A percentile compares a stretch with the other conserved stretches of the same genome.
phyloP scores from a whole-genome alignment of 441 rosid species.

The Brassica balearica region DNA sequence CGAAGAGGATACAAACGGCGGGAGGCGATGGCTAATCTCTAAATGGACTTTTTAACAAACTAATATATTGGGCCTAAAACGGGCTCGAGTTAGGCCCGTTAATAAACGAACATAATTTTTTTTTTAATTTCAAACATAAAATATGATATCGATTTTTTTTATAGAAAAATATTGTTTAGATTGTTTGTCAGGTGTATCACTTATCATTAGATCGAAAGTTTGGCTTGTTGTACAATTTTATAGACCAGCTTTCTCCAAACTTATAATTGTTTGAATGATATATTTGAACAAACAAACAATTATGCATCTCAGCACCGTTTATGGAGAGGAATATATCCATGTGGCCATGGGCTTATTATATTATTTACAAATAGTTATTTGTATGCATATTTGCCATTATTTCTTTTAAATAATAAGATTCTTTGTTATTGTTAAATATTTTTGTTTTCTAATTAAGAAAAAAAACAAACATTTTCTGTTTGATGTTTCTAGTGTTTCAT shows the following conservation, averaged over 20 bases:
- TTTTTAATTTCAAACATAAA: background rate
- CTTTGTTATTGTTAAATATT: constrained; percentile 1
- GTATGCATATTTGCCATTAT: constrained; percentile 14
- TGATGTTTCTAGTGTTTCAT: constrained; percentile 16
- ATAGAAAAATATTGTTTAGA: background rate
- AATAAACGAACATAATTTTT: background rate
- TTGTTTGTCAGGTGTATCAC: constrained; percentile 20
- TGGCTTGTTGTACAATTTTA: constrained; percentile 21
- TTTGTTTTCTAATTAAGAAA: background rate
- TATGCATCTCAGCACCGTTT: constrained; percentile 38
- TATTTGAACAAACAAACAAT: constrained; percentile 22
- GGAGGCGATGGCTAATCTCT: constrained; percentile 26
- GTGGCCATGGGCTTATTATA: constrained; percentile 18
- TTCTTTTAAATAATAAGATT: constrained; percentile 11
- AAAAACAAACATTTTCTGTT: background rate
- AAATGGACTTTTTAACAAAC: background rate
- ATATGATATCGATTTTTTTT: background rate
- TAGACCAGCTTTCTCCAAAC: constrained; percentile 13
- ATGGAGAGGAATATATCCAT: constrained; percentile 35
- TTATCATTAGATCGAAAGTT: constrained; percentile 15
- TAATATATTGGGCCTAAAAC: constrained; percentile 6
- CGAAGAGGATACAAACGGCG: constrained; percentile 20
- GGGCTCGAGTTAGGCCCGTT: background rate
- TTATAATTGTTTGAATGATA: constrained; percentile 28
- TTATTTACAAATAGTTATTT: constrained; percentile 16